These are phyloP conservation scores for Botrytis squamosa DNA, from an alignment of 2,329 filamentous ascomycete species.

Conservation along the genomic window DNA sequence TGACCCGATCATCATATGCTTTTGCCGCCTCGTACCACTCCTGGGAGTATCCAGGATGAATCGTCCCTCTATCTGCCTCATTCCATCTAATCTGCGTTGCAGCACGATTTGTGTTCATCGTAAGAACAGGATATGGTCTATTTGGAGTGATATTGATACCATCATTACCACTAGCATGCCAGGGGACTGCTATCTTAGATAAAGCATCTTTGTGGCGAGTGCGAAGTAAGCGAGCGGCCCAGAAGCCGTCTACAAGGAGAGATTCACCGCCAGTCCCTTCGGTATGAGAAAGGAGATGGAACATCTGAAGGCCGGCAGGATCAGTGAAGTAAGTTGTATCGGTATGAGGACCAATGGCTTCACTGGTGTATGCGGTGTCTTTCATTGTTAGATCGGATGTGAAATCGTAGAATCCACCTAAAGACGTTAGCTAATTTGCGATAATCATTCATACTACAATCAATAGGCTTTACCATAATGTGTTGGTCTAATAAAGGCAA, in stretches of 20 bases:
- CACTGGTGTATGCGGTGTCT: conserved; percentile 83
- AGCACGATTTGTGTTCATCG: neutral
- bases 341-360: conserved; percentile 76
- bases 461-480: conserved; percentile 68
- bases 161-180: conserved; percentile 84
- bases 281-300: conserved; percentile 85
- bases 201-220: conserved; percentile 57
- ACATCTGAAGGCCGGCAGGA: conserved; percentile 85
- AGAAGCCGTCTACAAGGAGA: conserved; percentile 83
- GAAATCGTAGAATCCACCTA: conserved; percentile 78
- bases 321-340: conserved; percentile 97
- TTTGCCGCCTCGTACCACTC: conserved; percentile 79
- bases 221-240: conserved; percentile 62
- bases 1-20: conserved; percentile 70
- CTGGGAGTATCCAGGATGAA: conserved; percentile 19
- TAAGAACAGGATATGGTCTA: conserved; percentile 67
- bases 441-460: neutral
- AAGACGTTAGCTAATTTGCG: conserved; percentile 24
- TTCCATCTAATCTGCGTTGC: conserved; percentile 80
- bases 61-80: conserved; percentile 77
- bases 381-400: conserved; percentile 83
- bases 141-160: conserved; percentile 78
- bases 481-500: conserved; percentile 83
- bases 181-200: conserved; percentile 58
- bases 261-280: conserved; percentile 69